Evolutionary conservation across 2,329 filamentous ascomycete species (phyloP), one percentile per base, ranked within the genome.

Genomic region (Cytospora piceicola): DNA sequence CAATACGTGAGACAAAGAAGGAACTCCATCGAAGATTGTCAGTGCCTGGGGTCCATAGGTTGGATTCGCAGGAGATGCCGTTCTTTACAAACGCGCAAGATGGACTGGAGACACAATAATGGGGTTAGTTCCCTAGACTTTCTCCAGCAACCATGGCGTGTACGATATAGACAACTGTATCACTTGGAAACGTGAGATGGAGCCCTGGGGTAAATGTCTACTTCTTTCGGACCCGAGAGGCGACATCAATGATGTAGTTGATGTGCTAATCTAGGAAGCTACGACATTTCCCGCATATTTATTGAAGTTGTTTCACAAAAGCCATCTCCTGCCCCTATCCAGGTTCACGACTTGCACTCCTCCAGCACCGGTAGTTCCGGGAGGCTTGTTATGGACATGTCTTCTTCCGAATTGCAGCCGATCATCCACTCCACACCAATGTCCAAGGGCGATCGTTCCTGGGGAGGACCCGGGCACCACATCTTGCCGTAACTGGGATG

Each of bases 41-140:
- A 2, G 36, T 67, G 61, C 65, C 65, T 4, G 65, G 65, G 1
- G 12, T 65, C 20, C 61, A 55, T 17, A 61, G 42, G 29, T 58
- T 22, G 4, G 65, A 67, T 42, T 67, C 65, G 0, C 65, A 67
- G 62, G 57, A 61, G n/a, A 67, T 67, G 65, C 65, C 65, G 22
- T 67, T 63, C 30, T 60, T 58, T 27, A 42, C 63, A 1, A 67
- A 67, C 4, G 65, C 64, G 4, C 34, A 67, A 22, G 60, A 67
- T 39, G 58, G 58, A 15, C 57, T 67, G 2, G 65, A 65, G 46
- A 61, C 34, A 6, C 58, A 61, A 55, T 67, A 42, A 39, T 7
- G 7, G 24, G 8, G 20, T 12, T 1, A 17, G 17, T 29, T 17
- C n/a, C 12, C 9, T 7, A 29, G n/a, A 4, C 24, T 9, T 36